Evolutionary conservation across 2,329 filamentous ascomycete species (phyloP).

Genomic region (Ceratocystis cubensis): DNA sequence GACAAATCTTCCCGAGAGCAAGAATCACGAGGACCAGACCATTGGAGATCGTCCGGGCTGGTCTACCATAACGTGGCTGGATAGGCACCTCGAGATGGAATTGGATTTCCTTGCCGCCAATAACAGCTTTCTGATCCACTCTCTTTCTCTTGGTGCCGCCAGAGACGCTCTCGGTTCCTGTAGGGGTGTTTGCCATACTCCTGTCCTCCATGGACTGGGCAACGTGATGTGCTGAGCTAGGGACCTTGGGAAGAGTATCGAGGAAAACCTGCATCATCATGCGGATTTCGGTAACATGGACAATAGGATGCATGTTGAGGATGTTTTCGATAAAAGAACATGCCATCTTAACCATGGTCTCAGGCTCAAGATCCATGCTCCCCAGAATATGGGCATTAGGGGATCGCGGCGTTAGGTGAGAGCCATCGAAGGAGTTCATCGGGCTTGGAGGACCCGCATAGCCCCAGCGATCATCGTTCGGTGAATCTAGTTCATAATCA

Average conservation of each 20-base stretch:
- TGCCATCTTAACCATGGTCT: constrained; percentile 41
- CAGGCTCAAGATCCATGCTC: constrained; percentile 36
- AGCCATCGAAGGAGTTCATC: constrained; percentile 24
- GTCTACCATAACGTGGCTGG: constrained; percentile 27
- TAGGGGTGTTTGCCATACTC: constrained; percentile 7
- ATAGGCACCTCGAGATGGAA: constrained; percentile 3
- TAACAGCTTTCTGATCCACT: not conserved
- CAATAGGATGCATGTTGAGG: constrained; percentile 53
- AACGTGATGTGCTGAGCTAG: constrained; percentile 5
- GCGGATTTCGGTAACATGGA: constrained; percentile 41
- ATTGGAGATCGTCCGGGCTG: constrained; percentile 59
- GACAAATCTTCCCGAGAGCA: constrained; percentile 74
- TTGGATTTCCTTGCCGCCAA: not conserved
- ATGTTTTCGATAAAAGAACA: constrained; percentile 48
- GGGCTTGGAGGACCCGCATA: constrained; percentile 42
- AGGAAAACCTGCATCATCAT: constrained; percentile 43
- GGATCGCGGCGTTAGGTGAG: not conserved
- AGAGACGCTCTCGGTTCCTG: not conserved
- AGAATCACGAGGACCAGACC: constrained; percentile 73
- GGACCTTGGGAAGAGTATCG: constrained; percentile 32
- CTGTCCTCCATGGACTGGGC: constrained; percentile 1
- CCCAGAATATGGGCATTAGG: constrained; percentile 5
- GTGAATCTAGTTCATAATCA: constrained; percentile 33
- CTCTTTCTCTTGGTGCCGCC: constrained; percentile 42
- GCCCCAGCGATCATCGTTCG: constrained; percentile 42